Evolutionary conservation across 257 asterid genomes (phyloP), one percentile per base, ranked within the genome.

Genomic region (Fraxinus cuspidata): DNA sequence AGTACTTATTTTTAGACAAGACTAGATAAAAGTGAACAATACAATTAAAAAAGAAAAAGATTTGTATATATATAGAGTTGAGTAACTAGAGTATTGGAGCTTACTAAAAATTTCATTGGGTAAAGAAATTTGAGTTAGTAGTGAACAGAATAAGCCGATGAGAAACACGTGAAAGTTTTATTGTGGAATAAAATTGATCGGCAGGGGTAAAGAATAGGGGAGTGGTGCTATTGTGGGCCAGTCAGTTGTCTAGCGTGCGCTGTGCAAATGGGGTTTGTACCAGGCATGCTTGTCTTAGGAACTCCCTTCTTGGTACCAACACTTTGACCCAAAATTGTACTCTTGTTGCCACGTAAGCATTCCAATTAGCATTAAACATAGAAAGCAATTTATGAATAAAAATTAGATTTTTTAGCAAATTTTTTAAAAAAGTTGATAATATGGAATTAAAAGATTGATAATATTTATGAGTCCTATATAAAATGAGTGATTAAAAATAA

Each of bases 201-300:
- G 47, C 47, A 10, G 47, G 15, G 47, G 47, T 40, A 40, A n/a
- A 56, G 68, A 23, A 25, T 25, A 63, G 16, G 18, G 1, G 68
- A 25, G 19, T 63, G 32, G 68, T 25, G 68, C 18, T 25, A 63
- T 25, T 25, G 69, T 63, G 69, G 69, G 69, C 69, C 69, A 63
- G 21, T 12, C 7, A 25, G 19, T 11, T 63, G 69, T 63, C 69
- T 25, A 27, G 69, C 69, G 18, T 63, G 69, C 69, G 35, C 69
- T 23, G 66, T 58, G 66, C 66, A 58, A 58, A 58, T 58, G 66
- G 66, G 15, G 66, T 21, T 63, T 25, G 69, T 63, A 12, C 2
- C 27, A 11, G 69, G 69, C 69, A 63, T 63, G 69, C 69, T 25
- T 63, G 34, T 25, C 69, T 63, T 63, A 3, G 8, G 19, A 63